Conservation (phyloP, 495 filamentous ascomycete genomes). For the Penicillium angulare region DNA sequence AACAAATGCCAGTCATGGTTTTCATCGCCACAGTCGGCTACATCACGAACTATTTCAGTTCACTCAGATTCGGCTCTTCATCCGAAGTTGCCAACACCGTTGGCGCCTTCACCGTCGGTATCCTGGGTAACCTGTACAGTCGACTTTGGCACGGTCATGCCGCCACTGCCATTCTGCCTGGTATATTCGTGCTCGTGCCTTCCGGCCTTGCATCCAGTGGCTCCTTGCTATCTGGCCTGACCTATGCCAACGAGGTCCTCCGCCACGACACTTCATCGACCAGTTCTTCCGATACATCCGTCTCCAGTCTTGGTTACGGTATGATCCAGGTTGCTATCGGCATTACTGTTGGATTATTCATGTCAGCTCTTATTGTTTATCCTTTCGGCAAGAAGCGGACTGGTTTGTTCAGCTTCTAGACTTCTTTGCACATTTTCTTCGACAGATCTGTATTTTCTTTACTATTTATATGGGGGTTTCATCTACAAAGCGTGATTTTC, state of each 20-base stretch:
- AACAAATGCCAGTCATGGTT: slow-evolving; percentile 84
- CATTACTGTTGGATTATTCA: slow-evolving; percentile 85
- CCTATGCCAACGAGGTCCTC: slow-evolving; percentile 68
- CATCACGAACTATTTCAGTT: slow-evolving; percentile 78
- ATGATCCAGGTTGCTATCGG: slow-evolving; percentile 94
- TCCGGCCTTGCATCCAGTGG: slow-evolving; percentile 83
- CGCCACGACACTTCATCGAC: slow-evolving; percentile 37
- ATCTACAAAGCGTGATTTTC: background rate
- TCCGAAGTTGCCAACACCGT: slow-evolving; percentile 83
- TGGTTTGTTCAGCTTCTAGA: slow-evolving; percentile 82
- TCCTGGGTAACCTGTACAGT: slow-evolving; percentile 84
- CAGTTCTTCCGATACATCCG: slow-evolving; percentile 42
- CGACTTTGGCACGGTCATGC: slow-evolving; percentile 79
- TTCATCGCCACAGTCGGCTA: slow-evolving; percentile 80
- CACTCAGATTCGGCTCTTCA: slow-evolving; percentile 65
- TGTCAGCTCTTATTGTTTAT: slow-evolving; percentile 83
- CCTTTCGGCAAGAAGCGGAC: slow-evolving; percentile 84
- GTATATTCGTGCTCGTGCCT: slow-evolving; percentile 92
- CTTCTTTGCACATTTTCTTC: background rate
- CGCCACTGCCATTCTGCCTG: slow-evolving; percentile 85
- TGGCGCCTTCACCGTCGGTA: slow-evolving; percentile 81
- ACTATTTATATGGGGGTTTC: background rate
- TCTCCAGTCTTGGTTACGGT: slow-evolving; percentile 76
- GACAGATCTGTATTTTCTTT: background rate
- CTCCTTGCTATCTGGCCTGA: slow-evolving; percentile 73